Base-by-base conservation (phyloP, 768 basidiomycete genomes). In the Naematelia encephala region DNA sequence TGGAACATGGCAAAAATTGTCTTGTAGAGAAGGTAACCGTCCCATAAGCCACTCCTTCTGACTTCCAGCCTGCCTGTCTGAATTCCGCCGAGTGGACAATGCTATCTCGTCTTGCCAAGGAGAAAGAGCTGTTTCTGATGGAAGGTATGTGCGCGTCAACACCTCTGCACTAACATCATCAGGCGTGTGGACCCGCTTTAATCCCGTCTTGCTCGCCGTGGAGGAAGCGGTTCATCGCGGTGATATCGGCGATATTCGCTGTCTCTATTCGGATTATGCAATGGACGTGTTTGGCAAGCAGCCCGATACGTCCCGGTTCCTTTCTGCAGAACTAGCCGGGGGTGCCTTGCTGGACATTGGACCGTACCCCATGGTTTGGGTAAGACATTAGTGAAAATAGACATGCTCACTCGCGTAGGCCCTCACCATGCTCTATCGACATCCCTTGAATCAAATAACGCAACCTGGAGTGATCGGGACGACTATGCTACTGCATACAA, bases 101-200 rank as follows among this genome's bases (percentile, higher is more conserved):
- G 11, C 61, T 78, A 5, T 59, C 67, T 27, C 60, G 60, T 22
- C 57, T 78, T 21, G 77, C 77, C 1, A 66, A 67, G 39, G 55
- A 43, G 21, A 76, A 76, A 66, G 55, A 64, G 14, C 26, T 73
- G 5, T 78, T 77, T 52, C 52, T 78, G 5, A 76, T 77, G 75
- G 77, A 78, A 57, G 77, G 75, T 55, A 59, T 58, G 65, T 56
- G 8, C 14, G 22, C 25, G 22, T 34, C 22, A 27, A 50, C 27
- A 30, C 51, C 21, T 16, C 25, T 29, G 14, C 54, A 34, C 34
- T 42, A 26, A 21, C 39, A 23, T 43, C 10, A 14, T 25, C 52
- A 70, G 69, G 56, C 47, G 72, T 76, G 14, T 78, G 77, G 77
- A 74, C 74, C 0, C 63, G 76, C 5, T 78, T 77, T 63, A 71